Evolutionary conservation across 768 basidiomycete species (phyloP), one percentile per base, ranked within the genome.

Genomic region (Piloderma croceum): DNA sequence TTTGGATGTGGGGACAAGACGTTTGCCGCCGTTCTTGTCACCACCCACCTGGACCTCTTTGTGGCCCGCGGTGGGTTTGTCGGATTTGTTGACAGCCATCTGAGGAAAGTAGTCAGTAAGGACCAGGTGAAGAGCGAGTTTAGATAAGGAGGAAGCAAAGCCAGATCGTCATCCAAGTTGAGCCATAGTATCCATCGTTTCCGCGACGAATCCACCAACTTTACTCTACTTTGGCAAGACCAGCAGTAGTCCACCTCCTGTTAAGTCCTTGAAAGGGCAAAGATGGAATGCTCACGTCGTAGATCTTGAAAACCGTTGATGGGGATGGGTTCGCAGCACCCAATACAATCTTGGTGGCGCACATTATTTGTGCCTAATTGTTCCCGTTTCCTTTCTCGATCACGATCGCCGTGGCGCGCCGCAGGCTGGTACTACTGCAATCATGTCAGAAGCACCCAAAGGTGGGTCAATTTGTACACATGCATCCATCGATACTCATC

Each of bases 11-110:
- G 93, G 91, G 47, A 96, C 79, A 45, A 86, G 70, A 65, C 93
- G 90, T 58, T 81, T 89, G 57, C 76, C 71, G 49, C 91, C 87
- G 67, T 97, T 97, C 72, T 90, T 92, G 55, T 79, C 81, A 47
- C 93, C 92, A 46, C 86, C 85, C 49, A 97, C 71, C 50, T 78
- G 69, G 56, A 89, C 89, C 73, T 89, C 87, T 60, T 81, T 75
- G 52, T 71, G 75, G 38, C 77, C 69, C 43, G 69, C 69, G 45
- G 79, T 73, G 24, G 82, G 70, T 56, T 80, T 75, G 49, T 78
- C 74, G 23, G 81, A 70, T 63, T 86, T 91, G 81, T 87, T 86
- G 60, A 56, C 64, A 61, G 85, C 84, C 78, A 90, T 91, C 76
- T 73, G 84, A 56, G 90, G 79, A 54, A 81, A 79, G 61, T 90